These are phyloP conservation scores for Mycena sp. DNA, from an alignment of 1,284 basidiomycete genomes.

Conservation along the genomic window DNA sequence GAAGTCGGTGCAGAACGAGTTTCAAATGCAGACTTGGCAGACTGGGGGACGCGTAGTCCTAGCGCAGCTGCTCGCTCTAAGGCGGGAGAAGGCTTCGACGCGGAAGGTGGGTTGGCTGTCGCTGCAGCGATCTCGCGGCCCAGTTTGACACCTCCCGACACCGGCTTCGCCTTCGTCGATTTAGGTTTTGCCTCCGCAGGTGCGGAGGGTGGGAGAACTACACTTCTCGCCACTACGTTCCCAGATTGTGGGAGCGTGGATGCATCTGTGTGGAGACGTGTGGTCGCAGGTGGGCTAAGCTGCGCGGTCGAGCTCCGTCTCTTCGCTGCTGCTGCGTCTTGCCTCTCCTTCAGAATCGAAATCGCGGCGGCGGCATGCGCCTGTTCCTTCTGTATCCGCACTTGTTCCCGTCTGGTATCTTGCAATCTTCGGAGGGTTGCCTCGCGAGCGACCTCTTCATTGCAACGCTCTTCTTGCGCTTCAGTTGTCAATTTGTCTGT, in stretches of 20 bases:
- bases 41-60: slow-evolving; percentile 20
- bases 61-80: slow-evolving; percentile 26
- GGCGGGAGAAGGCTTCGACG: slow-evolving; percentile 10
- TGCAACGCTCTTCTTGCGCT: background rate
- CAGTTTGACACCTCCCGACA: slow-evolving; percentile 18
- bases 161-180: slow-evolving; percentile 21
- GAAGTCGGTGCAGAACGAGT: slow-evolving; percentile 2
- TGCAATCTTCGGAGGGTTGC: slow-evolving; percentile 36
- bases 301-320: slow-evolving; percentile 9
- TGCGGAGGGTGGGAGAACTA: slow-evolving; percentile 10
- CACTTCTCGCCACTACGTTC: background rate
- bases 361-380: slow-evolving; percentile 39
- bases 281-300: slow-evolving; percentile 7
- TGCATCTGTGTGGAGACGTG: background rate
- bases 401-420: slow-evolving; percentile 37
- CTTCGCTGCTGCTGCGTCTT: slow-evolving; percentile 36
- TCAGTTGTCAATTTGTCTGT: background rate
- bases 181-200: slow-evolving; percentile 8
- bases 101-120: slow-evolving; percentile 20
- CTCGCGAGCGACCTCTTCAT: slow-evolving; percentile 26
- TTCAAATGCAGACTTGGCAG: background rate
- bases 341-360: slow-evolving; percentile 36
- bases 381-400: slow-evolving; percentile 39
- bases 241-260: background rate
- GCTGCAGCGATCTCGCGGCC: slow-evolving; percentile 3